A percentile compares a stretch with the other conserved stretches of the same genome.
Evolutionary conservation across 495 filamentous ascomycete genomes (phyloP).

Genomic region (Daldinia decipiens): DNA sequence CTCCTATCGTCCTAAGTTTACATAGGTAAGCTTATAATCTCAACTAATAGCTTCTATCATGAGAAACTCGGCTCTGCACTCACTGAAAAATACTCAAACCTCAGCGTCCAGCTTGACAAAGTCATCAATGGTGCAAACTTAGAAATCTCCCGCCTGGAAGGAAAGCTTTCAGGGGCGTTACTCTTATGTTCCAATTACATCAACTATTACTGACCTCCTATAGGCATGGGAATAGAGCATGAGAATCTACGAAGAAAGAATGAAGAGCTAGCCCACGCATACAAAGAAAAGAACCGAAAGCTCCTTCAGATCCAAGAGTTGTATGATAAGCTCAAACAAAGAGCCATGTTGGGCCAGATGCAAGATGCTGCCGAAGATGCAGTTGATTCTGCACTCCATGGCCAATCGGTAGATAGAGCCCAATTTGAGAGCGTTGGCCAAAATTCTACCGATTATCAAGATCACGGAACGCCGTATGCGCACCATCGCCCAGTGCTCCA

Average conservation of each 20-base stretch:
- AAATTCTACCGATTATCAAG: slow-evolving; percentile 23
- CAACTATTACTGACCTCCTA: slow-evolving; percentile 18
- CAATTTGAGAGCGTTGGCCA: slow-evolving; percentile 23
- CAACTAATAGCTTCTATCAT: slow-evolving; percentile 74
- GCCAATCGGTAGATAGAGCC: background rate
- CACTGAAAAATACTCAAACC: slow-evolving; percentile 74
- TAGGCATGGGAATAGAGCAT: slow-evolving; percentile 73
- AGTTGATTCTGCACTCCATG: slow-evolving; percentile 66
- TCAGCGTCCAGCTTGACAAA: slow-evolving; percentile 81
- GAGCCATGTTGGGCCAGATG: slow-evolving; percentile 73
- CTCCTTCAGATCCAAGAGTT: slow-evolving; percentile 83
- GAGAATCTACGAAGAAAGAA: slow-evolving; percentile 78
- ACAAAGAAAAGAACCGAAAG: slow-evolving; percentile 78
- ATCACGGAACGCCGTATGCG: slow-evolving; percentile 28
- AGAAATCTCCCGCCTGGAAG: slow-evolving; percentile 74
- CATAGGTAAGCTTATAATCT: background rate
- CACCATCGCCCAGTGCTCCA: slow-evolving; percentile 16
- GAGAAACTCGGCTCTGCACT: slow-evolving; percentile 77
- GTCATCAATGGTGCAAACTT: slow-evolving; percentile 83
- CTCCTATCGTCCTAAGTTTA: background rate
- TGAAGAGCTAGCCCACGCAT: slow-evolving; percentile 74
- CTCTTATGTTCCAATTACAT: slow-evolving; percentile 12
- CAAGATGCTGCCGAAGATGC: slow-evolving; percentile 76
- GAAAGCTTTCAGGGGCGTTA: slow-evolving; percentile 57
- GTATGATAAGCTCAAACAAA: slow-evolving; percentile 83